Evolutionary conservation across 2,329 filamentous ascomycete genomes (phyloP).

Genomic region (Raffaelea albimanens): DNA sequence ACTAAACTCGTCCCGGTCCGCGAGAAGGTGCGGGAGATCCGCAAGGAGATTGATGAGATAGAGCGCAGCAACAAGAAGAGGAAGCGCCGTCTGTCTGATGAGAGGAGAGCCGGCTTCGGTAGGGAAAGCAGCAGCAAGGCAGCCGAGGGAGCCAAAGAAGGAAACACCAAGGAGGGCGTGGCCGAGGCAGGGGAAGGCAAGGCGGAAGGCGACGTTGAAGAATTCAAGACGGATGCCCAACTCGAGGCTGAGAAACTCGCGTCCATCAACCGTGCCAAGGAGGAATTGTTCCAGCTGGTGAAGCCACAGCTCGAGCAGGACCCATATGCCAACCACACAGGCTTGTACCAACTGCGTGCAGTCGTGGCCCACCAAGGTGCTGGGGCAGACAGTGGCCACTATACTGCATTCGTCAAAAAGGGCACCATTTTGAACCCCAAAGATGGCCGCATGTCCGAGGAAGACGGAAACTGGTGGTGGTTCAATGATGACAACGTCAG

Average conservation of each 20-base stretch:
- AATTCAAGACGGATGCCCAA: constrained; percentile 89
- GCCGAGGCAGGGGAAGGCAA: constrained; percentile 19
- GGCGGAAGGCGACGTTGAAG: constrained; percentile 51
- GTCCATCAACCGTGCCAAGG: constrained; percentile 70
- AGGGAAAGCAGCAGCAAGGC: constrained; percentile 27
- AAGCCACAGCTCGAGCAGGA: constrained; percentile 66
- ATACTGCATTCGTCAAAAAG: constrained; percentile 98
- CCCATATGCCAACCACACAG: constrained; percentile 81
- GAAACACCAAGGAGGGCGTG: constrained; percentile 30
- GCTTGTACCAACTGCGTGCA: constrained; percentile 87
- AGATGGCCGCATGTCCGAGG: constrained; percentile 67
- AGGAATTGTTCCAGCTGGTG: constrained; percentile 74
- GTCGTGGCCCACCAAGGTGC: constrained; percentile 95
- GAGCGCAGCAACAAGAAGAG: constrained; percentile 87
- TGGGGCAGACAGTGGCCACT: constrained; percentile 94
- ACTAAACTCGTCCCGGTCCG: constrained; percentile 81
- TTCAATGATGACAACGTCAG: constrained; percentile 98
- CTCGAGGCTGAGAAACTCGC: constrained; percentile 77
- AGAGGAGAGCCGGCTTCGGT: constrained; percentile 32
- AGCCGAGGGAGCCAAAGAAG: constrained; percentile 24
- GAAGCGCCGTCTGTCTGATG: constrained; percentile 47
- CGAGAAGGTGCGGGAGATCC: constrained; percentile 89
- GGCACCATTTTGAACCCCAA: constrained; percentile 60
- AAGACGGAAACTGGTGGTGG: constrained; percentile 99
- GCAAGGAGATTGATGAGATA: constrained; percentile 90